phyloP scores from a whole-genome alignment of 345 rosid species.

The Euphorbia tirucalli region DNA sequence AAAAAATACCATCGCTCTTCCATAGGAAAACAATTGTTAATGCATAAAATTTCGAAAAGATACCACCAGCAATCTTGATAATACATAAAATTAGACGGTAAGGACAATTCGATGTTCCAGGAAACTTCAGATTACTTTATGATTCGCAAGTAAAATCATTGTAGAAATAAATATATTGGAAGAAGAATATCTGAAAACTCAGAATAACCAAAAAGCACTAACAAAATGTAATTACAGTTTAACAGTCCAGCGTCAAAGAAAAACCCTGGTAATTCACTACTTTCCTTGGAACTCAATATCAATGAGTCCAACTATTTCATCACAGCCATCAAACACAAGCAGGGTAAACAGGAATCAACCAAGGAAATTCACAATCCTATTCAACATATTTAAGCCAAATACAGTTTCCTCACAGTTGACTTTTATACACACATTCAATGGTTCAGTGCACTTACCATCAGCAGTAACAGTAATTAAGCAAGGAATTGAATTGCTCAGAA shows the following conservation, averaged over 20 bases:
- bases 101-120: not conserved
- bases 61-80: not conserved
- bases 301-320: not conserved
- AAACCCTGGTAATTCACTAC: not conserved
- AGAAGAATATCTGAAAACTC: not conserved
- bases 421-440: constrained; percentile 53
- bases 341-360: constrained; percentile 37
- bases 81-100: not conserved
- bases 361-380: constrained; percentile 68
- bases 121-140: not conserved
- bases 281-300: not conserved
- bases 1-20: too few relatives aligned
- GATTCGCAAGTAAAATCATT: not conserved
- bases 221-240: not conserved
- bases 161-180: not conserved
- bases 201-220: not conserved
- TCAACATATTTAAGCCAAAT: constrained; percentile 81
- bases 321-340: not conserved
- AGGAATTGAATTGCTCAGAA: constrained; percentile 70
- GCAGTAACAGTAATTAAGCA: constrained; percentile 73
- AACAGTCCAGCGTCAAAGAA: not conserved
- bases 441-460: constrained; percentile 83
- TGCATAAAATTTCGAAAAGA: not conserved
- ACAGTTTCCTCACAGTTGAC: constrained; percentile 93
- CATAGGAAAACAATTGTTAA: not conserved